phyloP scores from a whole-genome alignment of 2,329 filamentous ascomycete species.

The Ceratocystis smalleyi region DNA sequence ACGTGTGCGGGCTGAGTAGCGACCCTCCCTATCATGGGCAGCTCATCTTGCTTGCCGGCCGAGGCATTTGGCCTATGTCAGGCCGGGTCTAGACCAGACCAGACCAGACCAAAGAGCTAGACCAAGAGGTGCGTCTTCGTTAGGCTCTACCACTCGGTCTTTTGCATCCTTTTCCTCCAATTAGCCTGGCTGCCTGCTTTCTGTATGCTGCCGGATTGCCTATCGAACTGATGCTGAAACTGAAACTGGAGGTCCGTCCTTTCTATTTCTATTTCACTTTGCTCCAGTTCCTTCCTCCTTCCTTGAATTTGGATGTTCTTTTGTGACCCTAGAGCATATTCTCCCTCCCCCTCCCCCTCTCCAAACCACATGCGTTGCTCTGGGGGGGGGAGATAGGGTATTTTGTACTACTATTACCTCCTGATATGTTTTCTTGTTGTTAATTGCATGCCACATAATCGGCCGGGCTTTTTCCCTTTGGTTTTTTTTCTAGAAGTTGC shows the following conservation, averaged over 20 bases:
- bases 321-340: too few species aligned
- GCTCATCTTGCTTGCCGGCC: too few species aligned
- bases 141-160: background rate
- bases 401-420: background rate
- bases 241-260: background rate
- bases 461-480: background rate
- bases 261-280: background rate
- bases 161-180: background rate
- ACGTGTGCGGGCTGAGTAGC: background rate
- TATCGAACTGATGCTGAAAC: too few species aligned
- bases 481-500: background rate
- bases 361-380: background rate
- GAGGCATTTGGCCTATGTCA: too few species aligned
- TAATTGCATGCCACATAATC: background rate
- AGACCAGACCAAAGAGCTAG: too few species aligned
- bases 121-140: too few species aligned
- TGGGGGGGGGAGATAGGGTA: background rate
- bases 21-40: background rate
- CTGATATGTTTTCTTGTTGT: background rate
- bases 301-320: too few species aligned
- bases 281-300: background rate
- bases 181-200: background rate
- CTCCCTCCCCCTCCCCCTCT: too few species aligned
- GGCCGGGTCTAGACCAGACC: too few species aligned
- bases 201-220: background rate